These are phyloP conservation scores for Leccinellum albellum DNA, from an alignment of 768 basidiomycete genomes.

Conservation along the genomic window DNA sequence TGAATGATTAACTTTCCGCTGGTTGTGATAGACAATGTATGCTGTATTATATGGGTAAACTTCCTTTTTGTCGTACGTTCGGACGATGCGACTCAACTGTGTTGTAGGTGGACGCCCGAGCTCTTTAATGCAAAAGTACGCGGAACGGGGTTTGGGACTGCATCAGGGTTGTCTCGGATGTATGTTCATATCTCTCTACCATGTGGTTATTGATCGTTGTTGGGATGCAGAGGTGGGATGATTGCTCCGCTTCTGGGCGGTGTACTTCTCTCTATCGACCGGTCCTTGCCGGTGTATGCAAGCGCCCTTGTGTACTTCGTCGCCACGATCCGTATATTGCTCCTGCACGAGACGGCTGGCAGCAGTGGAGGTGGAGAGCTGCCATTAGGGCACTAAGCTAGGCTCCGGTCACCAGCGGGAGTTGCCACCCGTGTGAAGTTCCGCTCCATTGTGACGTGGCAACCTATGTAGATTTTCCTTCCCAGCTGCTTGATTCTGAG, in stretches of 20 bases:
- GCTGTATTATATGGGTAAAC: slow-evolving; percentile 73
- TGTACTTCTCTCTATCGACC: slow-evolving; percentile 58
- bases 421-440: neutral
- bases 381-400: neutral
- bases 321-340: slow-evolving; percentile 60
- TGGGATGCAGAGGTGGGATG: slow-evolving; percentile 69
- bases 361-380: slow-evolving; percentile 14
- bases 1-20: neutral
- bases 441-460: neutral
- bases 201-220: neutral
- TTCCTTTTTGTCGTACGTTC: neutral
- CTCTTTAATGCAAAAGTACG: slow-evolving; percentile 82
- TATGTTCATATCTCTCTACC: slow-evolving; percentile 33
- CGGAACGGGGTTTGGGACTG: slow-evolving; percentile 85
- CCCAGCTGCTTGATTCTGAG: neutral
- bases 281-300: slow-evolving; percentile 71
- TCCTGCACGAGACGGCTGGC: slow-evolving; percentile 47
- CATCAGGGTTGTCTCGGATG: slow-evolving; percentile 83
- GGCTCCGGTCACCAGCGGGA: neutral
- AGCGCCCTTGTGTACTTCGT: slow-evolving; percentile 64
- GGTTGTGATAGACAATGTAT: slow-evolving; percentile 63
- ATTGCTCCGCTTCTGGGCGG: slow-evolving; percentile 82
- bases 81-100: neutral
- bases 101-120: slow-evolving; percentile 70
- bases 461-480: neutral